A percentile compares a stretch with the other conserved stretches of the same genome.
phyloP scores from a whole-genome alignment of 768 basidiomycete genomes.

The Mrakia hoshinonis region DNA sequence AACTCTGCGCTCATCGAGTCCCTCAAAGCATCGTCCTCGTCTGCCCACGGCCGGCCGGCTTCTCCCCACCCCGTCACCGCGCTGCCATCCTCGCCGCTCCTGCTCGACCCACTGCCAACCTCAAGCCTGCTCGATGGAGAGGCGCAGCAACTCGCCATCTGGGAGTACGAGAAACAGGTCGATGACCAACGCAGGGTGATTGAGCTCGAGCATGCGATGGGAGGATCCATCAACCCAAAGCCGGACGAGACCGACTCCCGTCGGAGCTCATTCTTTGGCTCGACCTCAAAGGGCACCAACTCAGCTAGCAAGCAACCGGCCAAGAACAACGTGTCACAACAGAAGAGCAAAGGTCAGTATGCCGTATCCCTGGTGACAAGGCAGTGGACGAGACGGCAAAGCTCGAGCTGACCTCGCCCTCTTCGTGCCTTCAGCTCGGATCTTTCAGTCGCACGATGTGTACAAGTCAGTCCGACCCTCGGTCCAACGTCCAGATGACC shows the following conservation, averaged over 20 bases:
- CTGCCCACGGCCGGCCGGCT: background rate
- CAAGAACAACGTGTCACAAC: too few species aligned
- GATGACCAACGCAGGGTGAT: background rate
- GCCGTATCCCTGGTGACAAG: too few species aligned
- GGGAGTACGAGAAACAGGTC: constrained; percentile 18
- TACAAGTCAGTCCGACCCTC: constrained; percentile 7
- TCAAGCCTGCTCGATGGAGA: constrained; percentile 1
- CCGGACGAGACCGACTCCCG: background rate
- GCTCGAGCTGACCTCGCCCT: too few species aligned
- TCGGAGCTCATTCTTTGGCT: background rate
- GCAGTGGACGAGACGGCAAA: too few species aligned
- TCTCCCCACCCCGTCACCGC: background rate
- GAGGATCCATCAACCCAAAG: background rate
- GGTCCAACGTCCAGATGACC: too few species aligned
- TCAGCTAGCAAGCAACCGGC: background rate
- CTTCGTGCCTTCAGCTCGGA: too few species aligned
- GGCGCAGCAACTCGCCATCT: constrained; percentile 1
- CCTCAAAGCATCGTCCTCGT: background rate
- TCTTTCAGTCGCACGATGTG: constrained; percentile 16
- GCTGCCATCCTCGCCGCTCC: constrained; percentile 3
- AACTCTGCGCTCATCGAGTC: background rate
- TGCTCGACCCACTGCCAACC: constrained; percentile 1
- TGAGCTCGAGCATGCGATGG: background rate
- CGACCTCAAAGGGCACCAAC: background rate
- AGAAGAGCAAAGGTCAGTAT: too few species aligned